Conservation (phyloP, 768 basidiomycete genomes). For the Phanerodontia chrysosporium region DNA sequence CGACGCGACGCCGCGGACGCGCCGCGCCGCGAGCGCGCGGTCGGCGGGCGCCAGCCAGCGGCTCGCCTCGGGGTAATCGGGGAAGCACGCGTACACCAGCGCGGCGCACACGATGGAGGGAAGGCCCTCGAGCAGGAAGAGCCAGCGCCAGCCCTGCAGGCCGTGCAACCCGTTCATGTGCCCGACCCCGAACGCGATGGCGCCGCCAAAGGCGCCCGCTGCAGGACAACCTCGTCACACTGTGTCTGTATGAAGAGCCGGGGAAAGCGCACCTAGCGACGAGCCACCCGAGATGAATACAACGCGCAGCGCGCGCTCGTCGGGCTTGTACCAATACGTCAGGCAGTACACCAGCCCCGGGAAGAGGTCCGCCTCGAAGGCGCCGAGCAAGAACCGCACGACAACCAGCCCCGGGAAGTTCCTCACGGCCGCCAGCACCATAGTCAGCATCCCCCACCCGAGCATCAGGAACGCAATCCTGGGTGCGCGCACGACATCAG, state of each 20-base stretch:
- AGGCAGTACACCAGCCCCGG: constrained; percentile 65
- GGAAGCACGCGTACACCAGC: constrained; percentile 49
- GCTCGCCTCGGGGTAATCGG: constrained; percentile 58
- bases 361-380: constrained; percentile 68
- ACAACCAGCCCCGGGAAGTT: constrained; percentile 61
- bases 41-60: constrained; percentile 58
- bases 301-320: constrained; percentile 22
- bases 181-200: constrained; percentile 31
- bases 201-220: constrained; percentile 24
- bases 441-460: constrained; percentile 35
- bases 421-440: constrained; percentile 21
- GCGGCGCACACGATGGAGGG: constrained; percentile 53
- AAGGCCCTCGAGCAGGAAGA: constrained; percentile 57
- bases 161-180: constrained; percentile 28
- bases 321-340: constrained; percentile 24
- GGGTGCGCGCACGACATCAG: constrained; percentile 41
- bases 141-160: constrained; percentile 29
- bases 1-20: constrained; percentile 9
- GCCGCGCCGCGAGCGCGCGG: constrained; percentile 51
- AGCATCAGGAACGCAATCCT: constrained; percentile 35
- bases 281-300: constrained; percentile 23
- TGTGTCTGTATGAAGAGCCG: not conserved
- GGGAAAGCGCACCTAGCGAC: constrained; percentile 14
- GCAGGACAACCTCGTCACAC: not conserved
- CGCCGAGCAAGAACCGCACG: constrained; percentile 54